Evolutionary conservation across 805 yeast species (phyloP), one percentile per base, ranked within the genome.

Genomic region (Candida jianshihensis): DNA sequence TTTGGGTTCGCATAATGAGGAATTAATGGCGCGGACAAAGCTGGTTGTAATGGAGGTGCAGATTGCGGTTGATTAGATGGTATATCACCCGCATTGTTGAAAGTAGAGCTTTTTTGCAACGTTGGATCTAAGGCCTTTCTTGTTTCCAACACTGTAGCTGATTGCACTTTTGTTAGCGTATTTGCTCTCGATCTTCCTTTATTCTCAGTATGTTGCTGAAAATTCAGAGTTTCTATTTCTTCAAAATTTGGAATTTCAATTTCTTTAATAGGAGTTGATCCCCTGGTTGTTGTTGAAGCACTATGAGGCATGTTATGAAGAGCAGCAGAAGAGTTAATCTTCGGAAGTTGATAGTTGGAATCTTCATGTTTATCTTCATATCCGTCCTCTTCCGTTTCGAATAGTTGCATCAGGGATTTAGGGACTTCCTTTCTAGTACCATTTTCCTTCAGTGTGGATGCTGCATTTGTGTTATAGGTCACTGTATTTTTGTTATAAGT

Each of bases 221-320:
- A 7, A 60, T 52, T 30, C 64, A 29, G 19, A 3, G 49, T 33
- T 33, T 47, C 56, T 30, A 61, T 49, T 1, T 63, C 66, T 37
- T 73, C 80, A 71, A 79, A 75, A 43, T 70, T 76, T 5, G 90
- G 90, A 29, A 82, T 83, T 53, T 81, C 89, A 41, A 72, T 73
- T 41, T 72, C 72, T 20, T 71, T 72, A 3, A 81, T 66, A 2
- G 86, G 81, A 0, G 82, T 72, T 9, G 73, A 69, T 14, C 64
- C 63, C 27, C 74, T 53, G 17, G 52, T 34, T 5, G 37, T 40
- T 4, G 37, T 20, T n/a, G 36, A 30, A 21, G 53, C 22, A 8
- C 25, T 29, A n/a, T 35, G 31, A 14, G 29, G 33, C 19, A 36
- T 32, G 21, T 31, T 36, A 28, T 44, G 55, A 12, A 49, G 27